Percentiles rank a stretch among this genome's conserved stretches.
Evolutionary conservation across 2,329 filamentous ascomycete species (phyloP).

Genomic region (Fusarium sp.): DNA sequence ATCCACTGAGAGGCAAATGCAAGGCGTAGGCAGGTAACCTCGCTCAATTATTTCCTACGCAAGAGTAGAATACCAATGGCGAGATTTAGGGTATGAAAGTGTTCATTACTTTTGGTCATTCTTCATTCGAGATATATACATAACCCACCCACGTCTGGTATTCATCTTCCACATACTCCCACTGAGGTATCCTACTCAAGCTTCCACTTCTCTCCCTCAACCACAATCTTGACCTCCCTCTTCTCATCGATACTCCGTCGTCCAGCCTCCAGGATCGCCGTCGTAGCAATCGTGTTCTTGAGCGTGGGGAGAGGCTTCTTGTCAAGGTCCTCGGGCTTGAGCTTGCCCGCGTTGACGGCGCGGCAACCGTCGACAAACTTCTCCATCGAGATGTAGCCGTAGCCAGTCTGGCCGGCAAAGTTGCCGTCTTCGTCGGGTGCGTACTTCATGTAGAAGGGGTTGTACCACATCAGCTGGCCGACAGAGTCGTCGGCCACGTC

Average conservation of each 20-base stretch:
- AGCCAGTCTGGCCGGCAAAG: constrained; percentile 91
- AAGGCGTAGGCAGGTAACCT: constrained; percentile 5
- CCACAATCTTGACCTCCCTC: constrained; percentile 81
- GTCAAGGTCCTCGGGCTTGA: constrained; percentile 84
- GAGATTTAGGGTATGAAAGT: constrained; percentile 11
- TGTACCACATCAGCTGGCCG: constrained; percentile 85
- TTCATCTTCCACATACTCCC: constrained; percentile 14
- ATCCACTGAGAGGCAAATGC: constrained; percentile 26
- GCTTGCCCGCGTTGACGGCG: constrained; percentile 80
- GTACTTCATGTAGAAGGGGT: constrained; percentile 97
- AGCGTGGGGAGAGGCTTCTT: constrained; percentile 86
- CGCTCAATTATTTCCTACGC: neutral
- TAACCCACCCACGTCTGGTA: constrained; percentile 15
- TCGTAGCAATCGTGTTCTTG: constrained; percentile 91
- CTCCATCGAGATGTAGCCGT: constrained; percentile 95
- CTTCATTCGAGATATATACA: constrained; percentile 25
- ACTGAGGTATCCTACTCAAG: constrained; percentile 61
- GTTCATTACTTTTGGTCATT: constrained; percentile 40
- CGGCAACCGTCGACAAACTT: constrained; percentile 94
- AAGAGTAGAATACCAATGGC: neutral
- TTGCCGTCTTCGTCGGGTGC: constrained; percentile 96
- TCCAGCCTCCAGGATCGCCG: constrained; percentile 91
- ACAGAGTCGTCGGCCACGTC: constrained; percentile 88
- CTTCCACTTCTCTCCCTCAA: constrained; percentile 77
- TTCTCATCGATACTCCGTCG: constrained; percentile 87